Conservation (phyloP, 202 grass and related monocot species). For the Bolboschoenoplectus hybrid region DNA sequence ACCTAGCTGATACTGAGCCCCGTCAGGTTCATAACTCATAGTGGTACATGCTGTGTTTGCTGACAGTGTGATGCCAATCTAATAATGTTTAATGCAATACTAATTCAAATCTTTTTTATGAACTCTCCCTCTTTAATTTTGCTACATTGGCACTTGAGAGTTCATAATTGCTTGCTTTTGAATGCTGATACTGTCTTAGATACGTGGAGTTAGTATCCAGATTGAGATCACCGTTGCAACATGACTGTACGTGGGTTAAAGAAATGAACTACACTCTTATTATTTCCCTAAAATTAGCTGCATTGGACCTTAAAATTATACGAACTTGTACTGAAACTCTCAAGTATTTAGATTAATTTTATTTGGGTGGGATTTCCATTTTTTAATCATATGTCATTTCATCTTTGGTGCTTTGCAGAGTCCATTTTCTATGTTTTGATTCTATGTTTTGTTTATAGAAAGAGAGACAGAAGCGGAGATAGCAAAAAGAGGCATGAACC, state of each 20-base stretch:
- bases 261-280: neutral
- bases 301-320: neutral
- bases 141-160: neutral
- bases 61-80: neutral
- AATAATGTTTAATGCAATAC: neutral
- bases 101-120: neutral
- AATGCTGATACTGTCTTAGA: slow-evolving; percentile 8
- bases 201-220: neutral
- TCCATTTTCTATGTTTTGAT: neutral
- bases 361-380: neutral
- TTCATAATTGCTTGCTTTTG: neutral
- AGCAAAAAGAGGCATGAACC: neutral
- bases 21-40: neutral
- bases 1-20: too few relatives aligned
- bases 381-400: neutral
- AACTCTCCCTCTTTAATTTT: neutral
- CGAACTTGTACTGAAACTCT: neutral
- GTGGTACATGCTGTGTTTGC: neutral
- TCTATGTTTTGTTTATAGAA: neutral
- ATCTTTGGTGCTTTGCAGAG: neutral
- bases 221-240: neutral
- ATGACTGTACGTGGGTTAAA: neutral
- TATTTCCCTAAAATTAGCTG: neutral
- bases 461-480: neutral
- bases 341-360: neutral